Conservation (phyloP, 306 rosid species). For the Carpinus fangiana region DNA sequence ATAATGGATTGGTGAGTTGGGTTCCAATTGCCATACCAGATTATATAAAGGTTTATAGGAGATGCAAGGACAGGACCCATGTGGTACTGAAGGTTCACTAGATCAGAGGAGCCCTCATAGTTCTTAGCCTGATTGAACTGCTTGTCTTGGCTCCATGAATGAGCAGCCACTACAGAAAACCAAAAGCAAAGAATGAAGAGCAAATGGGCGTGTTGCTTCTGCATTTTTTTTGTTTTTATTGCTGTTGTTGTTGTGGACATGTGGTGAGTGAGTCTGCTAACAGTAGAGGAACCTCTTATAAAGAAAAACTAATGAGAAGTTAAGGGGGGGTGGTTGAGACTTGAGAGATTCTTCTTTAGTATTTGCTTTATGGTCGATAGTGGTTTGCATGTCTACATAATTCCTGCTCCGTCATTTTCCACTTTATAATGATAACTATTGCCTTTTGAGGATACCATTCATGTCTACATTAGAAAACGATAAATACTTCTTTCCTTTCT, state of each 20-base stretch:
- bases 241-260: neutral
- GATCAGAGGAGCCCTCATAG: conserved; percentile 56
- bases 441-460: neutral
- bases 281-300: conserved; percentile 16
- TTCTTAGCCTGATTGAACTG: conserved; percentile 41
- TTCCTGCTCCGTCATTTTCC: conserved; percentile 22
- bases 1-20: conserved; percentile 42
- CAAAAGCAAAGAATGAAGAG: conserved; percentile 21
- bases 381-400: conserved; percentile 34
- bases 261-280: neutral
- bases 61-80: conserved; percentile 66
- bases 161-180: conserved; percentile 17
- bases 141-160: conserved; percentile 36
- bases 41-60: conserved; percentile 49
- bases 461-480: neutral
- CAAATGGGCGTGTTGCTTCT: conserved; percentile 14
- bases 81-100: conserved; percentile 52
- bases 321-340: conserved; percentile 24
- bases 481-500: too few species aligned
- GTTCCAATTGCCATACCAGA: conserved; percentile 63
- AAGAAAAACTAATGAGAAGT: conserved; percentile 9
- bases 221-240: conserved; percentile 14
- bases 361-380: conserved; percentile 20
- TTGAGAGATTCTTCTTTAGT: conserved; percentile 16
- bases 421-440: conserved; percentile 28